Conservation (phyloP, 805 yeast genomes). For the Barnettozyma sp. region DNA sequence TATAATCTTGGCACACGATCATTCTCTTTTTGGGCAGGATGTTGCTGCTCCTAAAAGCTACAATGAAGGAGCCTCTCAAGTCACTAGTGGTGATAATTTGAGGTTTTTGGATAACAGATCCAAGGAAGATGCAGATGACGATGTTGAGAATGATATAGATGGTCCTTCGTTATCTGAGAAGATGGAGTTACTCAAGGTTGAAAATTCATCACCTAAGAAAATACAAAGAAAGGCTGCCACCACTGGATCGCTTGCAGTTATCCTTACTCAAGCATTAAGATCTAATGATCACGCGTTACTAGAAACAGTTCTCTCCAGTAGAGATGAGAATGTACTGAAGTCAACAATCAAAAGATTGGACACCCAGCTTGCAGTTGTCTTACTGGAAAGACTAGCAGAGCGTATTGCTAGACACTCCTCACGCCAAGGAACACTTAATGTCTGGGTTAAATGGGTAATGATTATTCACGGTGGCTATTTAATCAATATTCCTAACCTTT, state of each 20-base stretch:
- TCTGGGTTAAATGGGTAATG: constrained; percentile 87
- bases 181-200: constrained; percentile 31
- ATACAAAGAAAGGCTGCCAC: constrained; percentile 46
- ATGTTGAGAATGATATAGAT: constrained; percentile 30
- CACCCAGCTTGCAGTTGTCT: constrained; percentile 43
- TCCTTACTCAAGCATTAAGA: constrained; percentile 82
- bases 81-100: constrained; percentile 59
- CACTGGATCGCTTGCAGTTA: constrained; percentile 73
- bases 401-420: constrained; percentile 52
- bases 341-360: constrained; percentile 50
- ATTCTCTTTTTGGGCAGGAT: constrained; percentile 37
- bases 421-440: constrained; percentile 43
- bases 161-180: constrained; percentile 52
- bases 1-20: constrained; percentile 33
- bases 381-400: constrained; percentile 56
- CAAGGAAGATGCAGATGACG: constrained; percentile 36
- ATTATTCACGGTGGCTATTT: constrained; percentile 74
- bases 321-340: constrained; percentile 46
- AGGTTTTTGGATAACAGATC: constrained; percentile 46
- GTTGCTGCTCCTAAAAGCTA: constrained; percentile 48
- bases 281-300: constrained; percentile 81
- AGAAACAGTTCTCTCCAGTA: constrained; percentile 65
- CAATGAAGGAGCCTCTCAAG: constrained; percentile 53
- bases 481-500: constrained; percentile 38
- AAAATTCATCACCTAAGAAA: constrained; percentile 23